Base-by-base conservation (phyloP, 2,329 filamentous ascomycete species). In the Phaeosphaeriaceae sp. region DNA sequence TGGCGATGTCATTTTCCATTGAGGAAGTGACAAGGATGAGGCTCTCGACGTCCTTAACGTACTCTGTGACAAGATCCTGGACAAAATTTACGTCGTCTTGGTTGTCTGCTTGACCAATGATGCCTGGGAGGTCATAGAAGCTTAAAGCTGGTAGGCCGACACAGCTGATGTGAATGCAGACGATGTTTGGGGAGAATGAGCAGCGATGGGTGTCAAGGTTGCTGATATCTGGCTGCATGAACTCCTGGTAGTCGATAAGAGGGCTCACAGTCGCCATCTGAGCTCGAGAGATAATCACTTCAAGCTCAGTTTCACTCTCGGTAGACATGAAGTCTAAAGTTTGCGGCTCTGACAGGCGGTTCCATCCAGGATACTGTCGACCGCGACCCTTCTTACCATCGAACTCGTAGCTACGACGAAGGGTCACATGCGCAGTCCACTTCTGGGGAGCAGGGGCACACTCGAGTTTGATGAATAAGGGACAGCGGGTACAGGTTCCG, bases 111-210 rank as follows among this genome's bases (percentile, higher is more conserved):
- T 89, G 89, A 20, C 88, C 87, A 60, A 96, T 94, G 0, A 96
- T 87, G 0, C 93, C 93, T 0, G 93, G 93, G 0, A 97, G 82
- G 60, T 97, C 93, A 60, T 91, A 94, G 67, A 97, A 96, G 0
- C 89, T 92, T 0, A 97, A 74, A 6, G 91, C 88, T 0, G 91
- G 89, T 0, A 94, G 83, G 0, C 82, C 83, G 0, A 90, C 90
- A 0, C 89, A 90, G 0, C 87, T 87, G 24, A 97, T 92, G 52
- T 92, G 86, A 22, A 97, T 80, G 0, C 88, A 85, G 0, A 97
- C 88, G 0, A 93, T 84, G 63, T 97, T 97, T 0, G 93, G 93
- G 0, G 90, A 92, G 64, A 96, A 96, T 9, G 91, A 88, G 0
- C 89, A 87, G 5, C 86, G 76, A 0, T 83, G 57, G 1, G 53